A percentile compares a stretch with the other conserved stretches of the same genome.
Conservation (phyloP, 306 rosid species). For the Lathyrus oleraceus region DNA sequence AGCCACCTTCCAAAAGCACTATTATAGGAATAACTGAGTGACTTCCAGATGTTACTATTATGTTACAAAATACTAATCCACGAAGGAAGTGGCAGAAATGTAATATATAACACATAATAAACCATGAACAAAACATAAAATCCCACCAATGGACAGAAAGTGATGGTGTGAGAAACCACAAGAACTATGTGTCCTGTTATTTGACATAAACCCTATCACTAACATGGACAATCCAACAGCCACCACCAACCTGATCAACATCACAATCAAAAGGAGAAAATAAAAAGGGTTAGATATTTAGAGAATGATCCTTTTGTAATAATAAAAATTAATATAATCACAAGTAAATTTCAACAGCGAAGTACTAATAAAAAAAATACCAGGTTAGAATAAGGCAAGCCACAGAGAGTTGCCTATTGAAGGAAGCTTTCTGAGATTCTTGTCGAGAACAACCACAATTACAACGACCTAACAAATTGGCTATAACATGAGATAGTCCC, state of each 20-base stretch:
- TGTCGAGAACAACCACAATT: slow-evolving; percentile 81
- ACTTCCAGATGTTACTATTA: neutral
- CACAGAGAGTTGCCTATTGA: slow-evolving; percentile 64
- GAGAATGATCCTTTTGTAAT: neutral
- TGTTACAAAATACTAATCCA: slow-evolving; percentile 32
- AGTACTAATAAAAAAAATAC: slow-evolving; percentile 31
- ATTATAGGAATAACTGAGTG: neutral
- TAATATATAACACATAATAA: slow-evolving; percentile 72
- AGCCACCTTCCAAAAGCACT: too few relatives aligned
- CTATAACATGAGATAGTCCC: slow-evolving; percentile 66
- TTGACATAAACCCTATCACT: slow-evolving; percentile 88
- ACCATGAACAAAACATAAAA: slow-evolving; percentile 83
- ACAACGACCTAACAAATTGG: slow-evolving; percentile 82
- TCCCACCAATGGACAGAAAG: slow-evolving; percentile 93
- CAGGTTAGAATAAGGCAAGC: slow-evolving; percentile 82
- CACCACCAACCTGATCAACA: slow-evolving; percentile 60
- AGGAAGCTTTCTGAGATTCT: slow-evolving; percentile 68
- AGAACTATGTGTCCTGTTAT: slow-evolving; percentile 67
- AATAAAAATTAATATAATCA: too few relatives aligned
- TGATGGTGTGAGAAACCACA: slow-evolving; percentile 96
- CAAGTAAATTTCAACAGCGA: too few relatives aligned
- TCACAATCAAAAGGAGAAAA: slow-evolving; percentile 12
- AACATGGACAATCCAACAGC: slow-evolving; percentile 78
- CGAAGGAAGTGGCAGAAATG: slow-evolving; percentile 66
- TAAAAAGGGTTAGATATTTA: neutral